Base-by-base conservation (phyloP, 495 filamentous ascomycete genomes). In the Aspergillus carlsbadensis region DNA sequence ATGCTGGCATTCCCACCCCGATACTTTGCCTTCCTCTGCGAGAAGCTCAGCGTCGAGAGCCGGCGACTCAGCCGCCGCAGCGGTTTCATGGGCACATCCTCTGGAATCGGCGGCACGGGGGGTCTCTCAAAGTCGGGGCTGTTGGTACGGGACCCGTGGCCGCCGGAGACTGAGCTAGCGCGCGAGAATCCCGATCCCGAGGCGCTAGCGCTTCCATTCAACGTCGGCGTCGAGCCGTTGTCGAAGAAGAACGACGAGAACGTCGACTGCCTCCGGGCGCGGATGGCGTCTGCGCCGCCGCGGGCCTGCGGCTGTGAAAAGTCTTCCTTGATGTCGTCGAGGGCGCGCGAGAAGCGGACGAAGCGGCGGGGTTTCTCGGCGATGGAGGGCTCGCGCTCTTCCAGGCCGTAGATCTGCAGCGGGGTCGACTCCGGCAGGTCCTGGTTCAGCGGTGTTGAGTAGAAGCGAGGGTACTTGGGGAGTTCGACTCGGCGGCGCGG, bases 321-420 rank as follows among this genome's bases (percentile, higher is more conserved):
- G 44, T 77, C 72, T 54, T 76, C 73, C 18, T 70, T 70, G 64
- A 75, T 75, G 44, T 75, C 70, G 56, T 65, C 73, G 24, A 76
- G 68, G 37, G 68, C 71, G 55, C 73, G 67, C 17, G 73, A 76
- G 55, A 76, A 64, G 20, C 73, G 70, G 53, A 57, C 65, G 44
- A 75, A 47, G n/a, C 72, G 65, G 21, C 67, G 69, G 43, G 70
- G 60, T 45, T 60, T 64, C 45, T 72, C 61, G 43, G 56, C 54
- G 57, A 75, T 67, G 11, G 75, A 74, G 21, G 71, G 68, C 14
- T 68, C 65, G 53, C 73, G 70, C 52, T 71, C 63, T 39, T 76
- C 73, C 21, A 71, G 57, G 52, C 75, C 75, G 47, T 76, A 76
- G 46, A 70, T 29, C 33, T 72, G 59, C 0, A 75, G 52, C 2